A percentile compares a stretch with the other conserved stretches of the same genome.
Evolutionary conservation across 164 flowering plant genomes (phyloP).

Genomic region (Litsea cubeba): DNA sequence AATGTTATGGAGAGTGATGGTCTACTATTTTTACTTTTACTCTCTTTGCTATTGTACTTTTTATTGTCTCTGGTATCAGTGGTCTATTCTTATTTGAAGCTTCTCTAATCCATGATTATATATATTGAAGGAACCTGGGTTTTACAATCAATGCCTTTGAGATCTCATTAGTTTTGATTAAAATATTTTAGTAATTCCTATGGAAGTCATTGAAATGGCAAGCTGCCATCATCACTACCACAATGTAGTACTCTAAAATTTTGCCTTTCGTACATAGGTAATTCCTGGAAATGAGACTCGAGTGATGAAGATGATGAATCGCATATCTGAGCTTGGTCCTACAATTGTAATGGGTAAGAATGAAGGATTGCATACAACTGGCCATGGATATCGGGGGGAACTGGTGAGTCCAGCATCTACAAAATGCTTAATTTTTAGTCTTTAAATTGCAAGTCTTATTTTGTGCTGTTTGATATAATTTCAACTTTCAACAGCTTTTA

Average conservation of each 20-base stretch:
- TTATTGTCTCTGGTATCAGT: not conserved
- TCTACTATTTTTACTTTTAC: no score
- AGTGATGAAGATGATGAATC: constrained; percentile 96
- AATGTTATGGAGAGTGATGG: not conserved
- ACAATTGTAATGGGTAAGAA: constrained; percentile 87
- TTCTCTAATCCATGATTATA: not conserved
- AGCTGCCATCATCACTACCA: not conserved
- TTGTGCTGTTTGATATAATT: not conserved
- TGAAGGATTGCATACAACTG: constrained; percentile 89
- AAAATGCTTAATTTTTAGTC: not conserved
- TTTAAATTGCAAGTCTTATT: not conserved
- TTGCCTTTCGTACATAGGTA: constrained; percentile 41
- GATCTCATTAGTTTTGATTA: not conserved
- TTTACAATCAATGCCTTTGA: not conserved
- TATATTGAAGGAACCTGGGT: not conserved
- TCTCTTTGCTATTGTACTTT: not conserved
- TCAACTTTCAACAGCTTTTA: not conserved
- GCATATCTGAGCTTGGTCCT: constrained; percentile 90
- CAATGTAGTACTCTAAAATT: not conserved
- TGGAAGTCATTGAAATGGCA: not conserved
- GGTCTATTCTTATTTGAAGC: not conserved
- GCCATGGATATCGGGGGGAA: constrained; percentile 94
- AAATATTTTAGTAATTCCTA: no score
- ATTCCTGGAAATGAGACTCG: constrained; percentile 97
- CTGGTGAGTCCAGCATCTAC: constrained; percentile 39